Conservation (phyloP, 768 basidiomycete genomes). For the Lepiota subincarnata region DNA sequence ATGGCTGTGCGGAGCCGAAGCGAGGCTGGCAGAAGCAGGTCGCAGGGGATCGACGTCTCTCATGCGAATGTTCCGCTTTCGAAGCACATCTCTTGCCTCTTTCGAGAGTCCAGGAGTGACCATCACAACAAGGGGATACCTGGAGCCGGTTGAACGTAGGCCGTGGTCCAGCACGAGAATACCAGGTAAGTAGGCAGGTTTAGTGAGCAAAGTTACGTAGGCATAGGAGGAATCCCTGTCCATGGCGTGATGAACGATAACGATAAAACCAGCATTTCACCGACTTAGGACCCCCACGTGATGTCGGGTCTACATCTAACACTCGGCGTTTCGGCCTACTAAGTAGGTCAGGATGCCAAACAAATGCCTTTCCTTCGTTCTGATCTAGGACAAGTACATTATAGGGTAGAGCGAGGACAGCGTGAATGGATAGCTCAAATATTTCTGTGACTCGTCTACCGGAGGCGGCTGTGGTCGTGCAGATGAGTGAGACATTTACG, state of each 20-base stretch:
- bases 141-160: slow-evolving; percentile 48
- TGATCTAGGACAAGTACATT: too few species aligned
- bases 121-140: slow-evolving; percentile 80
- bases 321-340: too few species aligned
- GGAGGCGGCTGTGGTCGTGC: slow-evolving; percentile 29
- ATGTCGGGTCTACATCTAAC: not conserved
- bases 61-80: slow-evolving; percentile 47
- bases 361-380: too few species aligned
- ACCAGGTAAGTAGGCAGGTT: slow-evolving; percentile 60
- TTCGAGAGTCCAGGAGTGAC: slow-evolving; percentile 54
- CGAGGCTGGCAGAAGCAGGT: slow-evolving; percentile 33
- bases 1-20: slow-evolving; percentile 31
- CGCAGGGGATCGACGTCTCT: slow-evolving; percentile 56
- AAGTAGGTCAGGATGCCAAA: too few species aligned
- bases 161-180: slow-evolving; percentile 57
- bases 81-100: slow-evolving; percentile 49
- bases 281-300: not conserved
- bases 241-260: not conserved
- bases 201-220: slow-evolving; percentile 79
- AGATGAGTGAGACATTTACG: not conserved
- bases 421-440: not conserved
- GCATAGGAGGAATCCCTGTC: slow-evolving; percentile 42
- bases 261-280: slow-evolving; percentile 18
- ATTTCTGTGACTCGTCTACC: slow-evolving; percentile 21
- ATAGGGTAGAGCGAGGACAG: not conserved